phyloP scores from a whole-genome alignment of 495 filamentous ascomycete genomes.

The Emericellopsis terricola region DNA sequence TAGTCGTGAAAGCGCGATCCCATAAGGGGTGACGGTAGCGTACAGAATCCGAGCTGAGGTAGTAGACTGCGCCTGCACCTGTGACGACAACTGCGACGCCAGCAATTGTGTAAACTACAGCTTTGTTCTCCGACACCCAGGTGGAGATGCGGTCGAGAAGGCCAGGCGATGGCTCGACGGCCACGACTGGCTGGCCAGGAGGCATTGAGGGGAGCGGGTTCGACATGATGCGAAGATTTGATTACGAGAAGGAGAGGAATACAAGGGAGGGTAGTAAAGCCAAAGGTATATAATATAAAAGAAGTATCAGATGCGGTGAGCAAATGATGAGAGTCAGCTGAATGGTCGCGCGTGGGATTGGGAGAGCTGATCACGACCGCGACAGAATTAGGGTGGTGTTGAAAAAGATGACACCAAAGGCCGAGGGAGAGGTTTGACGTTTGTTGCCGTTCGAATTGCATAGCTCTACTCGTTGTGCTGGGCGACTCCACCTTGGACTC shows the following conservation, averaged over 20 bases:
- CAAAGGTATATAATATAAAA: too few relatives aligned
- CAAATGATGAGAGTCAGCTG: too few relatives aligned
- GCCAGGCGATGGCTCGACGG: constrained; percentile 32
- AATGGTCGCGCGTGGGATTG: too few relatives aligned
- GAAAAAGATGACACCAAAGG: too few relatives aligned
- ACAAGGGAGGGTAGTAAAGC: constrained; percentile 4
- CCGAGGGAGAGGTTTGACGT: too few relatives aligned
- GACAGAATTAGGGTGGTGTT: too few relatives aligned
- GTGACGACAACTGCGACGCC: constrained; percentile 84
- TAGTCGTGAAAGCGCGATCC: neutral
- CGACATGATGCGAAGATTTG: constrained; percentile 15
- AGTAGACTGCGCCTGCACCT: constrained; percentile 81
- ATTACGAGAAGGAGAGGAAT: constrained; percentile 1
- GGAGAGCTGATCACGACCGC: too few relatives aligned
- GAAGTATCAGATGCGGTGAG: too few relatives aligned
- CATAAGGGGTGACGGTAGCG: constrained; percentile 3
- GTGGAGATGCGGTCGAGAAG: constrained; percentile 76
- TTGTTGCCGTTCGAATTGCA: too few relatives aligned
- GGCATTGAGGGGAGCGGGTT: constrained; percentile 20
- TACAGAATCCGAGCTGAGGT: constrained; percentile 39
- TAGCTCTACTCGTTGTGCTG: too few relatives aligned
- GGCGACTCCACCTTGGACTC: too few relatives aligned
- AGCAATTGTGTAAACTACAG: constrained; percentile 84
- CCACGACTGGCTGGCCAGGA: constrained; percentile 17
- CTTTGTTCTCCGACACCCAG: constrained; percentile 93